Percentiles rank a stretch among this genome's conserved stretches.
Conservation (phyloP, 345 rosid species). For the Trapa bicornis region DNA sequence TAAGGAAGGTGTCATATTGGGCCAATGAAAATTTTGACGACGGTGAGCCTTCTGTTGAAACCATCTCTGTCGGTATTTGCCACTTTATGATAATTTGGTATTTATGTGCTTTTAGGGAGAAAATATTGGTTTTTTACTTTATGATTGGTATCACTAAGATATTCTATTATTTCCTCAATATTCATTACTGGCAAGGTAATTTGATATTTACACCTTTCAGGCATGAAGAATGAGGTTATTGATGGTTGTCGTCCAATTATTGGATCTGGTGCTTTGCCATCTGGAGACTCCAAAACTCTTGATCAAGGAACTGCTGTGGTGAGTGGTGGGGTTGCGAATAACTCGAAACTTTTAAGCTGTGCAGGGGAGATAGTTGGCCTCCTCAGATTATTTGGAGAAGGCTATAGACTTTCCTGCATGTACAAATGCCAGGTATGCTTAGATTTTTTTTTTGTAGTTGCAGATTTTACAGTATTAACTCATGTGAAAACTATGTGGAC, state of each 20-base stretch:
- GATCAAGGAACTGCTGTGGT: conserved; percentile 48
- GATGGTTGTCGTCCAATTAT: conserved; percentile 64
- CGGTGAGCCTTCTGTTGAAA: conserved; percentile 35
- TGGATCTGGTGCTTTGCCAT: conserved; percentile 33
- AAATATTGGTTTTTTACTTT: not conserved
- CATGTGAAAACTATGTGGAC: not conserved
- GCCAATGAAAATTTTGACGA: conserved; percentile 81
- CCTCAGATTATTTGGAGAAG: conserved; percentile 80
- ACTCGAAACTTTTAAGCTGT: conserved; percentile 49
- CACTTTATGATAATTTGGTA: not conserved
- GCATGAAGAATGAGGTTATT: conserved; percentile 52
- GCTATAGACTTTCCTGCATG: conserved; percentile 75
- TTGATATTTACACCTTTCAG: conserved; percentile 22
- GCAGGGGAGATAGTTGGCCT: conserved; percentile 65
- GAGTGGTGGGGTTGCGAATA: conserved; percentile 31
- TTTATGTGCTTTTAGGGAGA: not conserved
- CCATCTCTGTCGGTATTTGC: not conserved
- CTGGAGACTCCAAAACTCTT: conserved; percentile 40
- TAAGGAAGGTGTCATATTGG: conserved; percentile 83
- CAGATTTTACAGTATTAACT: not conserved
- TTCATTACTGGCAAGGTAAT: not conserved
- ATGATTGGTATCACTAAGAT: not conserved
- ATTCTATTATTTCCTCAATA: not conserved
- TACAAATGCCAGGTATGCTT: conserved; percentile 70
- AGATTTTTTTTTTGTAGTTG: conserved; percentile 4